Evolutionary conservation across 75 land plant genomes (phyloP).

Genomic region (Selaginella tamariscina): DNA sequence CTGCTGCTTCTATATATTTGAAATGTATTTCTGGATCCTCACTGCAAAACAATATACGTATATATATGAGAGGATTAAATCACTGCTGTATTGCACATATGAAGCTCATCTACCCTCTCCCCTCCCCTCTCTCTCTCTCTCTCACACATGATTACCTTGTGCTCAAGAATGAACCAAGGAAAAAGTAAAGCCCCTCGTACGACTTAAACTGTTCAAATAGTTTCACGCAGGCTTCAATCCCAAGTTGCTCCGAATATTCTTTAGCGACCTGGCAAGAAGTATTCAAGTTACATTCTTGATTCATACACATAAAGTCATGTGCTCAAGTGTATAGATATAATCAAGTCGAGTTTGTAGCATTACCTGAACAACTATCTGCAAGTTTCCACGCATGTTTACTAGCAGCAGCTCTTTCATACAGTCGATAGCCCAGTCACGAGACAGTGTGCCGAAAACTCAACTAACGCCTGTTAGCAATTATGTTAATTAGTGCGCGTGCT

Average conservation of each 20-base stretch:
- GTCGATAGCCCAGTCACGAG: slow-evolving; percentile 91
- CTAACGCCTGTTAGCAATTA: slow-evolving; percentile 44
- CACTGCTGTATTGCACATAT: too few species aligned
- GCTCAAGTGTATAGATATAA: too few species aligned
- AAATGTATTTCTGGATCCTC: slow-evolving; percentile 7
- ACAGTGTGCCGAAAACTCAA: slow-evolving; percentile 98
- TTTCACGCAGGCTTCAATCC: slow-evolving; percentile 3
- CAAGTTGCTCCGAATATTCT: slow-evolving; percentile 7
- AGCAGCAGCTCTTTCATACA: slow-evolving; percentile 96
- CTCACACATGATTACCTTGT: too few species aligned
- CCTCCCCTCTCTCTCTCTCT: too few species aligned
- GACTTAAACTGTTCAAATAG: slow-evolving; percentile 5
- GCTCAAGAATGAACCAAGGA: neutral
- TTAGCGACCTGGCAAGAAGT: neutral
- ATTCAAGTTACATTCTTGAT: neutral
- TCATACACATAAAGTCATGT: too few species aligned
- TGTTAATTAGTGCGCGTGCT: too few species aligned
- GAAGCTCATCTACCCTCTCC: too few species aligned
- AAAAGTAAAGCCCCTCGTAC: slow-evolving; percentile 7
- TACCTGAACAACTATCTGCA: slow-evolving; percentile 98
- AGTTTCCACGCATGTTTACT: slow-evolving; percentile 91
- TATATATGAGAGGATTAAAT: neutral
- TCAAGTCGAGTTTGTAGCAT: too few species aligned
- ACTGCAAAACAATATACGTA: neutral
- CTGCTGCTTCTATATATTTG: slow-evolving; percentile 13